Percentiles rank a stretch among this genome's conserved stretches.
Evolutionary conservation across 2,329 filamentous ascomycete species (phyloP).

Genomic region (Xylaria sp.): DNA sequence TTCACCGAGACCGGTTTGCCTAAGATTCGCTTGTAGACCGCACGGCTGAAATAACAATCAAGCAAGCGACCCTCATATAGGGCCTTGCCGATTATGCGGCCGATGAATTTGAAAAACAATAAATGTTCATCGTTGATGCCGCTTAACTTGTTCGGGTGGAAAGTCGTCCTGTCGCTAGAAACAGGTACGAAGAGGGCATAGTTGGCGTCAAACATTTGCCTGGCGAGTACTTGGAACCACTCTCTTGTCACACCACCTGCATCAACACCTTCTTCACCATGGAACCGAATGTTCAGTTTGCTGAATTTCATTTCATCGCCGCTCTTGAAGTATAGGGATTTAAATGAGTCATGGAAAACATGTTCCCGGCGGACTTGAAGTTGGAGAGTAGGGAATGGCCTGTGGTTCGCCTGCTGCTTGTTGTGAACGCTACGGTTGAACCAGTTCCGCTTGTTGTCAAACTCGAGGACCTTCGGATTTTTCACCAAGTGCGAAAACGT

Average conservation of each 20-base stretch:
- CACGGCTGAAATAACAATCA: conserved; percentile 98
- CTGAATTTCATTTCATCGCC: conserved; percentile 99
- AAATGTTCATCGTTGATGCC: conserved; percentile 95
- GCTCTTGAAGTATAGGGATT: conserved; percentile 95
- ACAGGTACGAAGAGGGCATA: conserved; percentile 97
- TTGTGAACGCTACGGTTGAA: conserved; percentile 93
- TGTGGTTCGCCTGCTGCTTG: conserved; percentile 69
- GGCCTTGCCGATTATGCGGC: conserved; percentile 96
- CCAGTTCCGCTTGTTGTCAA: conserved; percentile 99
- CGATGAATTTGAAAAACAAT: conserved; percentile 99
- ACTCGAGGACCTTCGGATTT: conserved; percentile 98
- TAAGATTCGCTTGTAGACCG: conserved; percentile 97
- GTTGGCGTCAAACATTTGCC: conserved; percentile 99
- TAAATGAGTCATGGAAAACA: conserved; percentile 98
- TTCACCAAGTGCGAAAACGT: conserved; percentile 96
- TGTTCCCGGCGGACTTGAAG: conserved; percentile 91
- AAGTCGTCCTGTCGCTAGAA: conserved; percentile 95
- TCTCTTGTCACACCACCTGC: conserved; percentile 97
- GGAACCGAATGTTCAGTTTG: conserved; percentile 97
- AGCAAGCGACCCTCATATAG: conserved; percentile 95
- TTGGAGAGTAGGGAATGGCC: conserved; percentile 78
- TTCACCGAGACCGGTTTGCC: conserved; percentile 96
- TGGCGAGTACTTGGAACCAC: conserved; percentile 97
- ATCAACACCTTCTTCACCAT: conserved; percentile 96
- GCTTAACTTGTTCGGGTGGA: conserved; percentile 96